These are phyloP conservation scores for Metschnikowia dekortorum DNA, from an alignment of 805 yeast species.

Conservation along the genomic window DNA sequence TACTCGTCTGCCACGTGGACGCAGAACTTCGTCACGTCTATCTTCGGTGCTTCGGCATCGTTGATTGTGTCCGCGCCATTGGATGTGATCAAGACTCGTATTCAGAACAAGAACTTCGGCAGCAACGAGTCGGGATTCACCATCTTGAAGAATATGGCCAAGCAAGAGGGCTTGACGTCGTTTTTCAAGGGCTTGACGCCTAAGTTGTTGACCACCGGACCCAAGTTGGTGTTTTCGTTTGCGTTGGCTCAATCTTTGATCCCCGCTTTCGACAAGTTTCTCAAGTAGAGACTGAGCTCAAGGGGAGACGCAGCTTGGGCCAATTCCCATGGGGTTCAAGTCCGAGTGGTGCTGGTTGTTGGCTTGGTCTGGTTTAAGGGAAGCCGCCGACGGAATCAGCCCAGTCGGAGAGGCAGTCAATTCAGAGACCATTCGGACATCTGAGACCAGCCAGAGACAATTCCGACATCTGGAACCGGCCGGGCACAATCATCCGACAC, in stretches of 20 bases:
- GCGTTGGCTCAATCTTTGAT: conserved; percentile 96
- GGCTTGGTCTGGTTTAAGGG: too few relatives aligned
- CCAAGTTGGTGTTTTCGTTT: conserved; percentile 95
- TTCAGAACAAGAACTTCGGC: conserved; percentile 93
- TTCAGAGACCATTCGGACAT: too few relatives aligned
- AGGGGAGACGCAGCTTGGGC: too few relatives aligned
- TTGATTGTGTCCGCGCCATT: conserved; percentile 95
- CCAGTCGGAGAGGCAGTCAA: too few relatives aligned
- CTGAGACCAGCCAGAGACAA: too few relatives aligned
- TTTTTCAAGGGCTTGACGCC: conserved; percentile 98
- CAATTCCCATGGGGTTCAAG: too few relatives aligned
- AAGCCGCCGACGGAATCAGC: too few relatives aligned
- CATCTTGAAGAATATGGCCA: conserved; percentile 87
- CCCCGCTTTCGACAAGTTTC: conserved; percentile 84
- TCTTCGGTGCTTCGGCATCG: conserved; percentile 95
- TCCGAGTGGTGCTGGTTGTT: too few relatives aligned
- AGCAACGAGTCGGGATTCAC: conserved; percentile 92
- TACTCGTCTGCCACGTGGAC: conserved; percentile 90
- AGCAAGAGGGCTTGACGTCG: conserved; percentile 83
- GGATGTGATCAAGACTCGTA: conserved; percentile 97
- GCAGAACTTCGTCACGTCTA: conserved; percentile 92
- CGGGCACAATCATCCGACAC: too few relatives aligned
- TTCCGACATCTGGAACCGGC: too few relatives aligned
- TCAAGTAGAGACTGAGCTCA: conserved; percentile 27
- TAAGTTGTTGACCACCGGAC: conserved; percentile 94